Percentiles rank a stretch among this genome's conserved stretches.
These are phyloP conservation scores for Exophiala spinifera DNA, from an alignment of 2,329 filamentous ascomycete genomes.

Conservation along the genomic window DNA sequence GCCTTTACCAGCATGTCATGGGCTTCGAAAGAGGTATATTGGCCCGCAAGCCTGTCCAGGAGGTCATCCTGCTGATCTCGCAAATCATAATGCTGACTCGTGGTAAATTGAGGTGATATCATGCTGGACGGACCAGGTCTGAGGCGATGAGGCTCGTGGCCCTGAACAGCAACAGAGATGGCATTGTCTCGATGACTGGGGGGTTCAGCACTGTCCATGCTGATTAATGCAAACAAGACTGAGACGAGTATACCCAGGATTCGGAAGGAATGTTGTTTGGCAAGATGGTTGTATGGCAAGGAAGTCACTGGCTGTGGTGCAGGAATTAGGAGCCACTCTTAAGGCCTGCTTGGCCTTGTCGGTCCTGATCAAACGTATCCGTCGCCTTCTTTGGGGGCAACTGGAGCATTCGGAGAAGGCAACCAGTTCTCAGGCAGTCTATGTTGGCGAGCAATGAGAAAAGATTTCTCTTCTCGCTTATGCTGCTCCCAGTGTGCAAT, in stretches of 20 bases:
- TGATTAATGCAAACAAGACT: background rate
- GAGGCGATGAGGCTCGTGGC: background rate
- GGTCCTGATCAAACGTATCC: too few relatives aligned
- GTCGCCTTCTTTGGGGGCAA: too few relatives aligned
- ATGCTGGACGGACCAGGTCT: background rate
- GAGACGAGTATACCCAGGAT: background rate
- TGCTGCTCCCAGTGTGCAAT: too few relatives aligned
- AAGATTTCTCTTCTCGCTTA: too few relatives aligned
- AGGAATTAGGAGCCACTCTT: background rate
- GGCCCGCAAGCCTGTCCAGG: background rate
- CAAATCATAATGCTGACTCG: background rate
- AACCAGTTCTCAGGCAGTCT: too few relatives aligned
- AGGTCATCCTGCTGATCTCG: constrained; percentile 4
- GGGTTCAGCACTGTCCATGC: background rate
- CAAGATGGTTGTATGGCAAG: too few relatives aligned
- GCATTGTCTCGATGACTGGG: background rate
- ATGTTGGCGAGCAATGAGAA: too few relatives aligned
- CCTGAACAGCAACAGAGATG: background rate
- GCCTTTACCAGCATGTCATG: constrained; percentile 20
- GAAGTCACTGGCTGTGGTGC: background rate
- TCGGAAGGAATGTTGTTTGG: background rate
- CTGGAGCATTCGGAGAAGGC: too few relatives aligned
- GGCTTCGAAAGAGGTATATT: constrained; percentile 4
- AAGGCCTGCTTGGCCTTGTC: too few relatives aligned
- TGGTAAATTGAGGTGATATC: background rate